These are phyloP conservation scores for Prosopis cineraria DNA, from an alignment of 306 rosid genomes.

Conservation along the genomic window DNA sequence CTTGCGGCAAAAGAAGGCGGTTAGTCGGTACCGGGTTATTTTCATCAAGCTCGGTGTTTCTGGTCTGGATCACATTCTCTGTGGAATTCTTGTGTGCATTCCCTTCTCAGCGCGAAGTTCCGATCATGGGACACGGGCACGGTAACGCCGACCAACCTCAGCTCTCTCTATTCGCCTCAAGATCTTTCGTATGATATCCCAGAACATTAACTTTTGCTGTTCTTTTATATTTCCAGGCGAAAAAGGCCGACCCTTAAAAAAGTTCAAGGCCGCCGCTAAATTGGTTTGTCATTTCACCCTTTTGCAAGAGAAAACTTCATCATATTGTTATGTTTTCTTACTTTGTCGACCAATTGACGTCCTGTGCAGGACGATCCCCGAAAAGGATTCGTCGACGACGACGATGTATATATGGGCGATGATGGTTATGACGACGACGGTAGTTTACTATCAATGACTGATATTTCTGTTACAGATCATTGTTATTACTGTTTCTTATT, in stretches of 20 bases:
- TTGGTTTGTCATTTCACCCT: slow-evolving; percentile 31
- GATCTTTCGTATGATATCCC: neutral
- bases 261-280: slow-evolving; percentile 54
- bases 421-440: slow-evolving; percentile 79
- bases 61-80: neutral
- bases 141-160: neutral
- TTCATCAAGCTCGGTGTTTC: neutral
- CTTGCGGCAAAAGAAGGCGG: neutral
- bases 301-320: neutral
- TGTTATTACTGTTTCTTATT: neutral
- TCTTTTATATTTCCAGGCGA: slow-evolving; percentile 57
- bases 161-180: neutral
- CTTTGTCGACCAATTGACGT: slow-evolving; percentile 2
- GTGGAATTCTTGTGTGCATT: neutral
- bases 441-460: slow-evolving; percentile 22
- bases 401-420: slow-evolving; percentile 51
- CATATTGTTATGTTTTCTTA: neutral
- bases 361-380: slow-evolving; percentile 60
- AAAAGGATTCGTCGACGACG: slow-evolving; percentile 53
- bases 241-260: slow-evolving; percentile 62
- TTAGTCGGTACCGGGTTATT: neutral
- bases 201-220: neutral
- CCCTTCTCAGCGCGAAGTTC: neutral
- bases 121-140: slow-evolving; percentile 22
- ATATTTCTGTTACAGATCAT: neutral